Evolutionary conservation across 2,329 filamentous ascomycete genomes (phyloP).

Genomic region (Dichotomopilus funicola): DNA sequence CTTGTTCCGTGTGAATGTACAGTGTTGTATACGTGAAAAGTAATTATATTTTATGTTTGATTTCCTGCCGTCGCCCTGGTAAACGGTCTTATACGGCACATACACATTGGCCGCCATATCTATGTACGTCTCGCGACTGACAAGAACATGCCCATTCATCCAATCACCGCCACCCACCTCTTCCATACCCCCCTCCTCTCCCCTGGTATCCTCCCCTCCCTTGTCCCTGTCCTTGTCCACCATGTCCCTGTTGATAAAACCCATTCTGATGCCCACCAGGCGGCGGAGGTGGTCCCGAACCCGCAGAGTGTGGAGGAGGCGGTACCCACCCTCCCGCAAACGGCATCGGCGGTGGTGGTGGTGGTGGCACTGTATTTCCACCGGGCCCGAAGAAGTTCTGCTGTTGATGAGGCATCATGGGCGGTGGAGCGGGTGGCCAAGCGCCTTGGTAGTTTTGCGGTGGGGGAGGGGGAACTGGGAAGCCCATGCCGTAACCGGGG

Average conservation of each 20-base stretch:
- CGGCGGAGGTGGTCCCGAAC: conserved; percentile 9
- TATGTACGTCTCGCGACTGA: too few species aligned
- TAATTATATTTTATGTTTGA: too few species aligned
- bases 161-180: not conserved
- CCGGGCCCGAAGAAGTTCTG: conserved; percentile 13
- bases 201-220: conserved; percentile 28
- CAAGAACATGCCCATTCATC: not conserved
- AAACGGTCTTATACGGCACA: too few species aligned
- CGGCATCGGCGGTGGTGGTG: conserved; percentile 16
- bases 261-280: conserved; percentile 12
- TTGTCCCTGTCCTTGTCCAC: conserved; percentile 22
- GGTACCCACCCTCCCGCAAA: conserved; percentile 21
- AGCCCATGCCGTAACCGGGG: conserved; percentile 14
- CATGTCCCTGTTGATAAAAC: conserved; percentile 19
- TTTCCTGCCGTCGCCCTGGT: too few species aligned
- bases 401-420: conserved; percentile 3
- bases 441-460: conserved; percentile 35
- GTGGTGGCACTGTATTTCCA: conserved; percentile 10
- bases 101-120: too few species aligned
- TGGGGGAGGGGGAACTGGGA: conserved; percentile 29
- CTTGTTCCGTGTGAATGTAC: too few species aligned
- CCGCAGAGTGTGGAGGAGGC: conserved; percentile 14
- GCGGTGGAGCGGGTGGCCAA: conserved; percentile 37
- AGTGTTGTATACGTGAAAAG: too few species aligned
- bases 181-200: conserved; percentile 15